These are phyloP conservation scores for Monosporascus ibericus DNA, from an alignment of 2,329 filamentous ascomycete species.

Conservation along the genomic window DNA sequence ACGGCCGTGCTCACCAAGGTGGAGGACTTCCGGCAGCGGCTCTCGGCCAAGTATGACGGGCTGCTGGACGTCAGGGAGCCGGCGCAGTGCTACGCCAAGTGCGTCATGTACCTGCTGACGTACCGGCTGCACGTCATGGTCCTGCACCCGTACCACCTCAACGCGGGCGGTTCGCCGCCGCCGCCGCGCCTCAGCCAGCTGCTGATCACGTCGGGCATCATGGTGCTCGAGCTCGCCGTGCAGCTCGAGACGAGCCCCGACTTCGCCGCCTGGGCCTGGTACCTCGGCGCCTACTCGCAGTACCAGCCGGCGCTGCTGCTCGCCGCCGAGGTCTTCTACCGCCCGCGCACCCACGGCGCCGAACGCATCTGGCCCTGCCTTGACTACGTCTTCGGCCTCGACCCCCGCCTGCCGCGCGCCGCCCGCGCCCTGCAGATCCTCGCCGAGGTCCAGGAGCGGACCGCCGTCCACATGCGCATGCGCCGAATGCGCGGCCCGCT, in stretches of 20 bases:
- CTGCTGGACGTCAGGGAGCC: conserved; percentile 55
- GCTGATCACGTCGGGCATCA: conserved; percentile 54
- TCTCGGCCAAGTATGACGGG: conserved; percentile 60
- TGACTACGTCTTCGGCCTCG: conserved; percentile 64
- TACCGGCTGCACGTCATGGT: conserved; percentile 61
- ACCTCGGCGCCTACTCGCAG: conserved; percentile 63
- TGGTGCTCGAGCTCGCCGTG: conserved; percentile 42
- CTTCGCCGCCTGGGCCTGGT: conserved; percentile 62
- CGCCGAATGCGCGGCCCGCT: conserved; percentile 44
- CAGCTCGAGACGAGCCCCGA: conserved; percentile 36
- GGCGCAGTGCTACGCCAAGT: conserved; percentile 55
- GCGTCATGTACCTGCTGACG: conserved; percentile 59
- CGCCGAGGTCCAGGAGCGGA: conserved; percentile 55
- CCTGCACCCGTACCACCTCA: conserved; percentile 59
- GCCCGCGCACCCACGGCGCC: conserved; percentile 50
- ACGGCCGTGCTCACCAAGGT: conserved; percentile 62
- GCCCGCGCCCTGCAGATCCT: conserved; percentile 58
- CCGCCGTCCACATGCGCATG: conserved; percentile 52
- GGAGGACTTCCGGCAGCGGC: conserved; percentile 58
- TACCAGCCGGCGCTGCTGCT: conserved; percentile 66
- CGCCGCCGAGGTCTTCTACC: conserved; percentile 59
- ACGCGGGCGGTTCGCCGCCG: conserved; percentile 36
- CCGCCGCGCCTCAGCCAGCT: conserved; percentile 59
- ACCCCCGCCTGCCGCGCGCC: conserved; percentile 42
- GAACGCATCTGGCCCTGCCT: conserved; percentile 64